These are phyloP conservation scores for Acacia melanoxylon DNA, from an alignment of 306 rosid species.

Conservation along the genomic window DNA sequence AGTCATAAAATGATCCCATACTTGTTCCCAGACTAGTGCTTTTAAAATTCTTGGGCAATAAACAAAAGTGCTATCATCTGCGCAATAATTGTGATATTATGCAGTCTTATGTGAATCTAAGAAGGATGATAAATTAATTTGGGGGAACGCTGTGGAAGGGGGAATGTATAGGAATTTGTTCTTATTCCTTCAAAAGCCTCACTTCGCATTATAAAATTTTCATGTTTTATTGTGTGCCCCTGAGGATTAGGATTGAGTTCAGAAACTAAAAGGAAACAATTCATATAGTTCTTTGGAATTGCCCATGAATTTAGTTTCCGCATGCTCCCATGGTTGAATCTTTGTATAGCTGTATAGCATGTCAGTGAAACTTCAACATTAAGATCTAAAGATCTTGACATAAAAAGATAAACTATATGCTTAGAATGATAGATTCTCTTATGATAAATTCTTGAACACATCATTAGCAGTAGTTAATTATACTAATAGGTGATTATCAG, in stretches of 20 bases:
- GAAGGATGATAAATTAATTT: conserved; percentile 27
- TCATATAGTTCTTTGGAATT: neutral
- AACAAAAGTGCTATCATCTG: neutral
- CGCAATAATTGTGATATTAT: neutral
- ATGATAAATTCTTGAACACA: neutral
- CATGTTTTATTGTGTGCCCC: conserved; percentile 21
- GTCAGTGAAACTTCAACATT: neutral
- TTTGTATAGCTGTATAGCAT: neutral
- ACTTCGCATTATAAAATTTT: conserved; percentile 35
- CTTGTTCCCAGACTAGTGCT: neutral
- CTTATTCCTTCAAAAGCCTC: conserved; percentile 36
- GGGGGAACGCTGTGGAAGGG: conserved; percentile 8
- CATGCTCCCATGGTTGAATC: neutral
- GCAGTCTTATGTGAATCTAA: conserved; percentile 8
- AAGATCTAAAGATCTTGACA: neutral
- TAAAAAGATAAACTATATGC: neutral
- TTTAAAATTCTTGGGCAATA: neutral
- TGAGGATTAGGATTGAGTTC: conserved; percentile 12
- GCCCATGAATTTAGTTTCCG: neutral
- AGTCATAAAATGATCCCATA: neutral
- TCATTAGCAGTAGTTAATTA: neutral
- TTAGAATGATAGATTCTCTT: no score
- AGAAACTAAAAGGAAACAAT: neutral
- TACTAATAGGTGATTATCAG: neutral
- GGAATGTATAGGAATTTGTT: conserved; percentile 43